Conservation (phyloP, 805 yeast species). For the Saccharomycopsis capsularis region DNA sequence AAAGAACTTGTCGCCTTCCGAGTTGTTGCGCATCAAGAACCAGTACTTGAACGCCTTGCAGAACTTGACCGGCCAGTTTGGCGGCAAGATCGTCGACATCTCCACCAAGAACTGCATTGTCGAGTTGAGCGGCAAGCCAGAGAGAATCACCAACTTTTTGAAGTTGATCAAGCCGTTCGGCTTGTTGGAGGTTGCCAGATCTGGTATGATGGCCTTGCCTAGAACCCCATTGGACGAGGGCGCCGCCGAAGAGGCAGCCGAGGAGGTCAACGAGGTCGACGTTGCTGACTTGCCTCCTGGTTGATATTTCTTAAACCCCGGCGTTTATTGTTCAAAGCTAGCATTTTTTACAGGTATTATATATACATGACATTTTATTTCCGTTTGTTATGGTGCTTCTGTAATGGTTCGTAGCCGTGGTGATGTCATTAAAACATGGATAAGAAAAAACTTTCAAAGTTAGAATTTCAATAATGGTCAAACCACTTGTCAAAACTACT, state of each 20-base stretch:
- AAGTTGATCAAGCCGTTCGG: constrained; percentile 93
- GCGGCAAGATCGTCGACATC: constrained; percentile 88
- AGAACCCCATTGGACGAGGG: constrained; percentile 76
- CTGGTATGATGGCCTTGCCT: constrained; percentile 98
- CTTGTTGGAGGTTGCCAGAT: constrained; percentile 89
- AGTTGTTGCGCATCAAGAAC: constrained; percentile 91
- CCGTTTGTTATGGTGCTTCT: too few relatives aligned
- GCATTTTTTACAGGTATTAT: too few relatives aligned
- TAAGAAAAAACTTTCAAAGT: too few relatives aligned
- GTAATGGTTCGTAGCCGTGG: too few relatives aligned
- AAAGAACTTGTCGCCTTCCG: constrained; percentile 79
- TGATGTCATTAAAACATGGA: too few relatives aligned
- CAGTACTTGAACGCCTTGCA: constrained; percentile 80
- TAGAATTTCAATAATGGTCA: too few relatives aligned
- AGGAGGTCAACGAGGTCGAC: constrained; percentile 67
- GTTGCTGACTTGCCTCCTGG: constrained; percentile 93
- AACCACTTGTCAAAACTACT: too few relatives aligned
- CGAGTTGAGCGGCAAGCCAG: constrained; percentile 91
- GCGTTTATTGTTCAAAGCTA: too few relatives aligned
- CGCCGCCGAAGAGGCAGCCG: constrained; percentile 44
- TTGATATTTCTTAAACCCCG: too few relatives aligned
- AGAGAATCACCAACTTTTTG: constrained; percentile 78
- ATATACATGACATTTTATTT: too few relatives aligned
- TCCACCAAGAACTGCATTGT: constrained; percentile 90
- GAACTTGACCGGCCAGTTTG: constrained; percentile 75